Evolutionary conservation across 768 basidiomycete genomes (phyloP).

Genomic region (Cyathus striatus): DNA sequence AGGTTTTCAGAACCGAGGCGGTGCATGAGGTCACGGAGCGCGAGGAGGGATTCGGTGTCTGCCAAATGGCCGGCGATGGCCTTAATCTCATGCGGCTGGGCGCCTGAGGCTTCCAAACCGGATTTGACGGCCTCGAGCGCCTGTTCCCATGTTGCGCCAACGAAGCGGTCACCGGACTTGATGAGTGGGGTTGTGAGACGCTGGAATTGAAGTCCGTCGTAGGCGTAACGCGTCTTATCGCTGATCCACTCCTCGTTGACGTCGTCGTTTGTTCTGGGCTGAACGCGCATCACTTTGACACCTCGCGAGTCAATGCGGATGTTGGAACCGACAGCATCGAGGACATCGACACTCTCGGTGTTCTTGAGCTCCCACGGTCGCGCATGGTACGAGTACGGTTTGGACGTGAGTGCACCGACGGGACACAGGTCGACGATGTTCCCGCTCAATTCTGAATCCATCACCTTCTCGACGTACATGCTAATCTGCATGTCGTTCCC

Average conservation of each 20-base stretch:
- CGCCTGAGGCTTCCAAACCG: constrained; percentile 78
- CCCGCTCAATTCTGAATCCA: constrained; percentile 96
- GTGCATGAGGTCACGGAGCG: constrained; percentile 91
- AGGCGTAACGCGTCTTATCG: constrained; percentile 97
- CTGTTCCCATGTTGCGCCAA: constrained; percentile 86
- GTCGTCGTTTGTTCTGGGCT: constrained; percentile 94
- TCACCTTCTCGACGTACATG: constrained; percentile 95
- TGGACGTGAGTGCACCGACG: constrained; percentile 96
- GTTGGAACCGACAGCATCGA: constrained; percentile 95
- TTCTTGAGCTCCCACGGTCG: constrained; percentile 98
- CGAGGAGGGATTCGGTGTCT: constrained; percentile 90
- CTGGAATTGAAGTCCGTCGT: constrained; percentile 94
- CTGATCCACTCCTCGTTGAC: constrained; percentile 99
- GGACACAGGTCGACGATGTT: constrained; percentile 98
- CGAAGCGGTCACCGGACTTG: constrained; percentile 89
- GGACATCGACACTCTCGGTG: constrained; percentile 92
- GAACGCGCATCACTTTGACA: constrained; percentile 94
- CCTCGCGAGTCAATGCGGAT: constrained; percentile 95
- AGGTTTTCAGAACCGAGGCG: constrained; percentile 94
- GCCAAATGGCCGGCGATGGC: constrained; percentile 90
- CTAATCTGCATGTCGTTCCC: constrained; percentile 99
- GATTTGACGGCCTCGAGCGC: constrained; percentile 73
- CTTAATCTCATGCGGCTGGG: constrained; percentile 88
- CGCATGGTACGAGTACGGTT: constrained; percentile 97
- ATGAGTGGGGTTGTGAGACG: constrained; percentile 89